Conservation (phyloP, 768 basidiomycete species). For the Leccinum broughii region DNA sequence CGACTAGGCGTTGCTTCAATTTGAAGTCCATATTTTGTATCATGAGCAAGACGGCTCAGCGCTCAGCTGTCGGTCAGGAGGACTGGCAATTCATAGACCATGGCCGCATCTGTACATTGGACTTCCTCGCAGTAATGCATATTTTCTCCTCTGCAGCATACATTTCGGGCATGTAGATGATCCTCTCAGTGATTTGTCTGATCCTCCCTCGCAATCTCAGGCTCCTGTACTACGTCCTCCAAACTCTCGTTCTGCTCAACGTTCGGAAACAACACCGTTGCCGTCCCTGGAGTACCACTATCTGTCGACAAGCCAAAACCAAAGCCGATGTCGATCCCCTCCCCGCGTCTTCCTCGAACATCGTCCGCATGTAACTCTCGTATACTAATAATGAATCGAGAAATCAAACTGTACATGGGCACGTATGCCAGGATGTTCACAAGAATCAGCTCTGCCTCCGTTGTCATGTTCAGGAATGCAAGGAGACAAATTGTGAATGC, state of each 20-base stretch:
- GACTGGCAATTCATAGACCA: too few species aligned
- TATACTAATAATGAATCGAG: background rate
- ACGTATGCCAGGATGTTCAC: background rate
- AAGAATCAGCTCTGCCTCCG: background rate
- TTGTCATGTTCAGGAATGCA: background rate
- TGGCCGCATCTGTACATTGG: too few species aligned
- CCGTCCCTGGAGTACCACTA: background rate
- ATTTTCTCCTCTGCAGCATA: too few species aligned
- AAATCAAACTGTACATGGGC: background rate
- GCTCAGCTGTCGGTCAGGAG: too few species aligned
- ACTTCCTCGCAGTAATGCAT: too few species aligned
- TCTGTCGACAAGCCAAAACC: background rate
- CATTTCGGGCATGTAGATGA: background rate
- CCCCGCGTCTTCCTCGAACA: background rate
- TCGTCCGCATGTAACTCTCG: background rate
- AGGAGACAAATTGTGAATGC: background rate
- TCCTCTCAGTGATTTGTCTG: background rate
- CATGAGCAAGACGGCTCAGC: too few species aligned
- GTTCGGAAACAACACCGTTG: background rate
- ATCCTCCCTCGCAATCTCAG: background rate
- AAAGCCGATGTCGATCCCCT: background rate
- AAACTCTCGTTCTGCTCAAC: background rate
- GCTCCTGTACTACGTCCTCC: background rate
- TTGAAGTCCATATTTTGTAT: too few species aligned
- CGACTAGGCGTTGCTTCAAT: too few species aligned